Evolutionary conservation across 495 filamentous ascomycete genomes (phyloP).

Genomic region (Podospora comata): DNA sequence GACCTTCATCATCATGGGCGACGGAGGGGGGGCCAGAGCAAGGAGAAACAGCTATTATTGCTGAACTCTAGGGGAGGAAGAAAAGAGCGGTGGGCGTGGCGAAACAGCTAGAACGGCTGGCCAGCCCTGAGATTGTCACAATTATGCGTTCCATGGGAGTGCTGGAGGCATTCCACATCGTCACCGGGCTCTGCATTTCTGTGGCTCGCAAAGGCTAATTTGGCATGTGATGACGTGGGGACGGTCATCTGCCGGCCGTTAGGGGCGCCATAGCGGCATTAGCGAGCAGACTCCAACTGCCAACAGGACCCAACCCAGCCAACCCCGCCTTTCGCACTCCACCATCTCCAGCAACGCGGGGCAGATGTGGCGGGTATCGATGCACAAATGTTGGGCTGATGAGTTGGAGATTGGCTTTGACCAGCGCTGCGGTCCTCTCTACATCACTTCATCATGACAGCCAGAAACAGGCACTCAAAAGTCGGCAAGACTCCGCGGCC

Average conservation of each 20-base stretch:
- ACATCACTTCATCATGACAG: constrained; percentile 3
- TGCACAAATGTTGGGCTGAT: background rate
- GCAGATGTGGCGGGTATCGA: background rate
- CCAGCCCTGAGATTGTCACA: constrained; percentile 6
- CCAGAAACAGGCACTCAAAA: background rate
- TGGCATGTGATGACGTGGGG: constrained; percentile 12
- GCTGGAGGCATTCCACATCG: constrained; percentile 1
- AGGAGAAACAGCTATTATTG: constrained; percentile 3
- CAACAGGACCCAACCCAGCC: constrained; percentile 1
- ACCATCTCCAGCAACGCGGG: background rate
- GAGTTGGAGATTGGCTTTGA: background rate
- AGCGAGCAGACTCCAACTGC: constrained; percentile 11
- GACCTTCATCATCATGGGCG: background rate
- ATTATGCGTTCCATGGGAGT: background rate
- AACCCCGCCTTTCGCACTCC: constrained; percentile 12
- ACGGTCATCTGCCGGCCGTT: constrained; percentile 11
- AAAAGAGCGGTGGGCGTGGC: background rate
- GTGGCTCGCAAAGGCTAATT: background rate
- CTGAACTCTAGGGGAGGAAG: background rate
- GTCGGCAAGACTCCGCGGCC: background rate
- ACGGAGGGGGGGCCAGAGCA: background rate
- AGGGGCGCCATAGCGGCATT: constrained; percentile 1
- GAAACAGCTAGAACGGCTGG: background rate
- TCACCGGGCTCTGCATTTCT: background rate
- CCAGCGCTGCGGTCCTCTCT: background rate